phyloP scores from a whole-genome alignment of 2,329 filamentous ascomycete genomes.

The Fusarium chaquense region DNA sequence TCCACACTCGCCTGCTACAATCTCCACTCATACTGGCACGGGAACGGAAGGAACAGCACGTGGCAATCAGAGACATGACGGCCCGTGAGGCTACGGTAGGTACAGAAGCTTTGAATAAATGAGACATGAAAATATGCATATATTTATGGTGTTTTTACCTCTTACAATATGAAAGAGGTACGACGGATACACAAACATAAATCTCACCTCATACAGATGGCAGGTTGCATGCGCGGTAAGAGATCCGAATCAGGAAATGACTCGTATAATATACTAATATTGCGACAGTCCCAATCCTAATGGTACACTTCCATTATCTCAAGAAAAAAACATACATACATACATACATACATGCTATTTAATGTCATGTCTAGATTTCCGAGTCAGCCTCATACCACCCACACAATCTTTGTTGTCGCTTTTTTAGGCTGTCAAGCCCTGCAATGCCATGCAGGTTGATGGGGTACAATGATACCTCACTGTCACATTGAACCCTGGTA shows the following conservation, averaged over 20 bases:
- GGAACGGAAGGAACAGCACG: conserved; percentile 37
- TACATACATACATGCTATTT: not conserved
- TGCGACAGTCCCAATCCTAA: not conserved
- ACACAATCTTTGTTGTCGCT: conserved; percentile 15
- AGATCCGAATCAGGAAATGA: not conserved
- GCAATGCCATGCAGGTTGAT: conserved; percentile 31
- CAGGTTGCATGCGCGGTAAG: not conserved
- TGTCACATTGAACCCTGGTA: conserved; percentile 37
- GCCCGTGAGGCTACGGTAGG: conserved; percentile 18
- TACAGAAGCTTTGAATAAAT: conserved; percentile 14
- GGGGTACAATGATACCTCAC: conserved; percentile 38
- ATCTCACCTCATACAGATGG: not conserved
- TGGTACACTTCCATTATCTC: not conserved
- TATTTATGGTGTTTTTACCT: not conserved
- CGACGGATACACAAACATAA: not conserved
- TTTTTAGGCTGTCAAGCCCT: conserved; percentile 25
- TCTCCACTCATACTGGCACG: conserved; percentile 26
- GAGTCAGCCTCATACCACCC: conserved; percentile 36
- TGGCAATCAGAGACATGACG: conserved; percentile 38
- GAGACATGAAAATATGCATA: conserved; percentile 12
- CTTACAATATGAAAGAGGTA: not conserved
- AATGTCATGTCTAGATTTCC: conserved; percentile 11
- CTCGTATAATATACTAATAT: conserved; percentile 2
- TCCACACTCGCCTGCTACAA: not conserved
- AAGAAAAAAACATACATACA: too few species aligned